Conservation (phyloP, 1,284 basidiomycete species). For the Cryptococcus sp. region DNA sequence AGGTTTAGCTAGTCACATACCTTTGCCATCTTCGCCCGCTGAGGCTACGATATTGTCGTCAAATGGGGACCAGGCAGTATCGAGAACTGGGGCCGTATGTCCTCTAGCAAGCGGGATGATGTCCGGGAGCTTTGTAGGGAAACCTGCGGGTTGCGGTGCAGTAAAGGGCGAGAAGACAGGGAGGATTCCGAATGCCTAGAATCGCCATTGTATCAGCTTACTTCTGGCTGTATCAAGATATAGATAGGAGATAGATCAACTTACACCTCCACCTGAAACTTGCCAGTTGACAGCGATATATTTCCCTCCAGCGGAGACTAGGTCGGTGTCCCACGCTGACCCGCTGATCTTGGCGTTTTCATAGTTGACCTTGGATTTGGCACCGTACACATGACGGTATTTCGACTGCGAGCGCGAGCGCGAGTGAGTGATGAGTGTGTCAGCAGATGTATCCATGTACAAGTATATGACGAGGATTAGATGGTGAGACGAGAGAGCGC, state of each 20-base stretch:
- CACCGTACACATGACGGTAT: constrained; percentile 83
- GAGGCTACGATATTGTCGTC: constrained; percentile 88
- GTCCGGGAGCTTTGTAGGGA: constrained; percentile 85
- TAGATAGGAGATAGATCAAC: constrained; percentile 9
- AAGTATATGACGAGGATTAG: neutral
- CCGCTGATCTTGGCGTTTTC: constrained; percentile 90
- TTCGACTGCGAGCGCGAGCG: constrained; percentile 52
- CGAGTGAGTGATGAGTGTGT: neutral
- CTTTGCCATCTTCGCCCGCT: constrained; percentile 88
- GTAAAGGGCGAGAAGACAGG: constrained; percentile 77
- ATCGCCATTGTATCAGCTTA: no score
- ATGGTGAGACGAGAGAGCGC: neutral
- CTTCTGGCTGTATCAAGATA: no score
- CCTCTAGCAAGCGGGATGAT: constrained; percentile 87
- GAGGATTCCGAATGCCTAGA: constrained; percentile 79
- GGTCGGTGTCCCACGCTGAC: constrained; percentile 95
- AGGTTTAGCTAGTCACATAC: constrained; percentile 22
- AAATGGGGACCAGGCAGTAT: constrained; percentile 96
- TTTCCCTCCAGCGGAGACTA: constrained; percentile 76
- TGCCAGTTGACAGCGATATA: constrained; percentile 79
- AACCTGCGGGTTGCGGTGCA: constrained; percentile 54
- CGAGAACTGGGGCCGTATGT: constrained; percentile 65
- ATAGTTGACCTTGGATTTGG: constrained; percentile 74
- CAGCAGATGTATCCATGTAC: neutral
- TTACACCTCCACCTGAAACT: constrained; percentile 80